phyloP scores from a whole-genome alignment of 2,329 filamentous ascomycete species.

The Cercospora janseana region DNA sequence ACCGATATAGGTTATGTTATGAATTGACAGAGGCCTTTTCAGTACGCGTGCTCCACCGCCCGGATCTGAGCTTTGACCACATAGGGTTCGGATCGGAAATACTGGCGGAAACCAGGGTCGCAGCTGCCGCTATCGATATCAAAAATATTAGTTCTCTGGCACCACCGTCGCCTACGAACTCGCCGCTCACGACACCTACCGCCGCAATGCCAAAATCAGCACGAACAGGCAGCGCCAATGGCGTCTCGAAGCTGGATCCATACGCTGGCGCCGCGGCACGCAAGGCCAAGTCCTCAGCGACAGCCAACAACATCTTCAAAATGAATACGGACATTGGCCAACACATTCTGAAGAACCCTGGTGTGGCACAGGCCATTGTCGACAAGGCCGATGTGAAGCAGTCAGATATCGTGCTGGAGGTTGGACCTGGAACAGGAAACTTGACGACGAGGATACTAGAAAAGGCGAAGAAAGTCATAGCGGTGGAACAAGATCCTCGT shows the following conservation, averaged over 20 bases:
- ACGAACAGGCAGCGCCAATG: constrained; percentile 35
- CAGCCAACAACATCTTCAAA: constrained; percentile 85
- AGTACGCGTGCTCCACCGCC: no score
- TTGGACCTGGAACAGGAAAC: constrained; percentile 86
- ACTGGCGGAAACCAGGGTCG: not conserved
- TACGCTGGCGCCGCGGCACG: constrained; percentile 45
- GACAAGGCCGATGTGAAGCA: constrained; percentile 88
- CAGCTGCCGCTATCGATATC: constrained; percentile 7
- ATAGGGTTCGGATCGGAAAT: not conserved
- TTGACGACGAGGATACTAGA: constrained; percentile 86
- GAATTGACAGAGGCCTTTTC: no score
- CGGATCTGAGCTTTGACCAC: not conserved
- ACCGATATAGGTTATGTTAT: no score
- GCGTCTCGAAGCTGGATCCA: constrained; percentile 42
- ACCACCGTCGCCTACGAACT: not conserved
- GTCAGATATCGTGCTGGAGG: constrained; percentile 84
- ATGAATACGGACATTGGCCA: constrained; percentile 90
- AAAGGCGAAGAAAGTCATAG: constrained; percentile 77
- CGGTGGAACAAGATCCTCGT: constrained; percentile 89
- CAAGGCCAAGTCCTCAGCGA: constrained; percentile 44
- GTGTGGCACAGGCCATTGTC: constrained; percentile 77
- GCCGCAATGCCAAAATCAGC: constrained; percentile 46
- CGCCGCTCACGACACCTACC: not conserved
- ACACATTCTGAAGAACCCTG: constrained; percentile 91
- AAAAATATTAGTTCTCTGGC: not conserved